A percentile compares a stretch with the other conserved stretches of the same genome.
These are phyloP conservation scores for Gremmenia infestans DNA, from an alignment of 2,329 filamentous ascomycete genomes.

Conservation along the genomic window DNA sequence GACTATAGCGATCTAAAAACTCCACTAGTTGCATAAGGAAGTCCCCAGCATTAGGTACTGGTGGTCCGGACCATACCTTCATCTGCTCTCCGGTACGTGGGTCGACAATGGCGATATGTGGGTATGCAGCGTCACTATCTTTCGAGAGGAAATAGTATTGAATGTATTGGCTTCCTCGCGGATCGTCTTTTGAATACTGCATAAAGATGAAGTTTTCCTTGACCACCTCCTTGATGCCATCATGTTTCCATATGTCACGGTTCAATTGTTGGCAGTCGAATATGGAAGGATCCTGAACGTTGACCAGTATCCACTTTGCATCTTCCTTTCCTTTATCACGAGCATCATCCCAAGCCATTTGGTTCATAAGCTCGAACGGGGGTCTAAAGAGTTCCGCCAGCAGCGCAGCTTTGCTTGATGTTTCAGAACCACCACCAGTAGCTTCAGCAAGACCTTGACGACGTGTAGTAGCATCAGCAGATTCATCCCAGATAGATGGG, in stretches of 20 bases:
- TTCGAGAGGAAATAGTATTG: constrained; percentile 81
- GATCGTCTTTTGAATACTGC: constrained; percentile 86
- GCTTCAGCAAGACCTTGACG: constrained; percentile 52
- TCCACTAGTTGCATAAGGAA: constrained; percentile 91
- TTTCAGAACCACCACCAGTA: constrained; percentile 60
- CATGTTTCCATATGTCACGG: constrained; percentile 92
- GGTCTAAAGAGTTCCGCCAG: constrained; percentile 91
- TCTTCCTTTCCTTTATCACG: constrained; percentile 79
- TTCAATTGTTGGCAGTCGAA: constrained; percentile 95
- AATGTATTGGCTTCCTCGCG: constrained; percentile 72
- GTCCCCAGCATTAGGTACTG: constrained; percentile 69
- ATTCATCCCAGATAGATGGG: constrained; percentile 45
- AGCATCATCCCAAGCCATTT: constrained; percentile 75
- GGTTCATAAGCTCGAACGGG: constrained; percentile 83
- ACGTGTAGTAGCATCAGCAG: constrained; percentile 38
- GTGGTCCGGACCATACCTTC: constrained; percentile 87
- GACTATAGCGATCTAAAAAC: constrained; percentile 94
- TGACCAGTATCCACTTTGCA: constrained; percentile 92
- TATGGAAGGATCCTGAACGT: constrained; percentile 87
- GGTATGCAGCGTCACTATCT: constrained; percentile 84
- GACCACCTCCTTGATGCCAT: constrained; percentile 71
- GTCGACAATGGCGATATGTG: constrained; percentile 93
- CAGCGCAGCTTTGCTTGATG: constrained; percentile 65
- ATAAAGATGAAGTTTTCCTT: constrained; percentile 93
- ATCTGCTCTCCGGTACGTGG: constrained; percentile 95